A percentile compares a stretch with the other conserved stretches of the same genome.
These are phyloP conservation scores for Penicillium coprophilum DNA, from an alignment of 495 filamentous ascomycete species.

Conservation along the genomic window DNA sequence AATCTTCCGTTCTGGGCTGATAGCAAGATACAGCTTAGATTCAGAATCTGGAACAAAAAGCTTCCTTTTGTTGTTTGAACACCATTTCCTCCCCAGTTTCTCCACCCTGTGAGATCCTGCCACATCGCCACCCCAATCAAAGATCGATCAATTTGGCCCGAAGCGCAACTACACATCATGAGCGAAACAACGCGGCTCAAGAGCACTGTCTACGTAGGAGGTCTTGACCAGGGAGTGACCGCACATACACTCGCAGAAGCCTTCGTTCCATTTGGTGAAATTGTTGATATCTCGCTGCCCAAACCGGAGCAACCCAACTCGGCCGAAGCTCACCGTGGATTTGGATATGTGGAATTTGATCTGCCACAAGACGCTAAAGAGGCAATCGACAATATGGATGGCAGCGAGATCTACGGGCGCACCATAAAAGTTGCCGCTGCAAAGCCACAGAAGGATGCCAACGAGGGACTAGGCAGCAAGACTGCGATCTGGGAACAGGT, in stretches of 20 bases:
- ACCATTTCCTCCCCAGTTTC: background rate
- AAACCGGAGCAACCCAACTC: conserved; percentile 72
- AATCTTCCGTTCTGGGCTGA: conserved; percentile 19
- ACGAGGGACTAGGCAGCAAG: conserved; percentile 84
- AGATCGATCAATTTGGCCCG: background rate
- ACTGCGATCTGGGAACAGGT: conserved; percentile 99
- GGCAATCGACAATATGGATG: conserved; percentile 99
- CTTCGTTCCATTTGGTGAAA: conserved; percentile 95
- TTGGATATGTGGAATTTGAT: conserved; percentile 96
- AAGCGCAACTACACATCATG: conserved; percentile 51
- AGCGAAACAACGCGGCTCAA: conserved; percentile 82
- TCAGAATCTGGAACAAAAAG: background rate
- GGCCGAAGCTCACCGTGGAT: conserved; percentile 80
- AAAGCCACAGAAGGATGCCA: conserved; percentile 86
- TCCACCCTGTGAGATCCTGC: background rate
- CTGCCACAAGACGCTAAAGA: conserved; percentile 81
- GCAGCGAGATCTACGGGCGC: conserved; percentile 89
- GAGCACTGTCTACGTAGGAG: conserved; percentile 84
- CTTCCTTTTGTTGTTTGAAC: background rate
- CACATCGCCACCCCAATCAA: background rate
- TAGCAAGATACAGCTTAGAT: conserved; percentile 7
- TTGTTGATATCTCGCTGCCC: conserved; percentile 84
- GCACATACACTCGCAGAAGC: conserved; percentile 74
- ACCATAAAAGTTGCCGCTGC: conserved; percentile 89
- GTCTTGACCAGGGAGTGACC: conserved; percentile 78